Evolutionary conservation across 2,329 filamentous ascomycete genomes (phyloP).

Genomic region (Colletotrichum simmondsii): DNA sequence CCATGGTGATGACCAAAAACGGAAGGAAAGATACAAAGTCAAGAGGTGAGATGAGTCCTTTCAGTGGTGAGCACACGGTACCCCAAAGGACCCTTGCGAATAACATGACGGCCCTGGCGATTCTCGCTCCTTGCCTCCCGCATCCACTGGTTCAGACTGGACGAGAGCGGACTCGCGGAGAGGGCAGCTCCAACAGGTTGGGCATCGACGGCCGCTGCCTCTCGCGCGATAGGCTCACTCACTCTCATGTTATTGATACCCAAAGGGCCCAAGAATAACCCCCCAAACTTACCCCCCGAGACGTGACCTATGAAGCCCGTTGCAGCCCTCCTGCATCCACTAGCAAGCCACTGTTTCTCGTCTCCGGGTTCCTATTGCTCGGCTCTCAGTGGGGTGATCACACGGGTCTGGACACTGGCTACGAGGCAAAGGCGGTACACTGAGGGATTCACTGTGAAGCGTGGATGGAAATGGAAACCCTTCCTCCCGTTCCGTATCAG

Average conservation of each 20-base stretch:
- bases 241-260: constrained; percentile 17
- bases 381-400: constrained; percentile 22
- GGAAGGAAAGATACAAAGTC: constrained; percentile 28
- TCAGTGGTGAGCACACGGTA: constrained; percentile 15
- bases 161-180: constrained; percentile 1
- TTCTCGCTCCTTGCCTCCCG: not conserved
- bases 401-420: constrained; percentile 3
- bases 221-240: constrained; percentile 25
- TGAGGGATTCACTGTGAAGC: not conserved
- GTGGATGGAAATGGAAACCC: not conserved
- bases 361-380: constrained; percentile 28
- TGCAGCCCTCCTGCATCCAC: constrained; percentile 23
- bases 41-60: constrained; percentile 20
- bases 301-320: constrained; percentile 5
- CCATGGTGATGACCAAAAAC: constrained; percentile 27
- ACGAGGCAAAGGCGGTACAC: constrained; percentile 4
- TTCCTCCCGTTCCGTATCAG: not conserved
- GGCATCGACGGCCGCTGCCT: constrained; percentile 35
- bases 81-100: constrained; percentile 20
- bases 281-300: not conserved
- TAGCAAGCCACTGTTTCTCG: constrained; percentile 35
- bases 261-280: constrained; percentile 10
- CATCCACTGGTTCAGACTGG: constrained; percentile 27
- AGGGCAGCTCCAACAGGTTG: constrained; percentile 33
- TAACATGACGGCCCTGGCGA: constrained; percentile 1